phyloP scores from a whole-genome alignment of 225 moss, liverwort and hornwort genomes.

The Anthoceros angustus region DNA sequence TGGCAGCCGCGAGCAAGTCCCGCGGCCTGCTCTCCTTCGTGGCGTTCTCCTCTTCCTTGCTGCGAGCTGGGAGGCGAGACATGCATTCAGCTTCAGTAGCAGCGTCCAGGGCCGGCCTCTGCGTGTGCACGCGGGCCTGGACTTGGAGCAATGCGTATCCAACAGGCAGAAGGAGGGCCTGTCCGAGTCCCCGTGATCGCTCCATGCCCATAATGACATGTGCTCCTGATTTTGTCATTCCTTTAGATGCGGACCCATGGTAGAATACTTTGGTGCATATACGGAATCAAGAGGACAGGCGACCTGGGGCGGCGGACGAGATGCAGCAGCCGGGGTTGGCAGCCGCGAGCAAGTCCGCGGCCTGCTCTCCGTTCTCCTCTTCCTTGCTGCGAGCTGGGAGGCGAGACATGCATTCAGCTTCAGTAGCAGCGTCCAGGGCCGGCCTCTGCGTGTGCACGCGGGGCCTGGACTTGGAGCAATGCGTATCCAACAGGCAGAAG shows the following conservation, averaged over 20 bases:
- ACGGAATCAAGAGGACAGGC: too few species aligned
- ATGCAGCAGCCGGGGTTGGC: constrained; percentile 3
- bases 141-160: not conserved
- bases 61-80: not conserved
- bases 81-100: not conserved
- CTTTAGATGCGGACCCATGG: too few species aligned
- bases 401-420: not conserved
- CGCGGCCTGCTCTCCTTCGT: not conserved
- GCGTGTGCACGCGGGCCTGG: not conserved
- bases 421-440: not conserved
- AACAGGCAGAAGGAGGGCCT: not conserved
- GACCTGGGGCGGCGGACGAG: not conserved
- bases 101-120: not conserved
- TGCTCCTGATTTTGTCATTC: too few species aligned
- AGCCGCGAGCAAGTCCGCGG: not conserved
- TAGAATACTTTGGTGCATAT: too few species aligned
- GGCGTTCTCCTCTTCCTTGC: not conserved
- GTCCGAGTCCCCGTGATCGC: not conserved
- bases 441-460: not conserved
- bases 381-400: not conserved
- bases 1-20: not conserved
- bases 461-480: not conserved
- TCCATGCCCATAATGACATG: too few species aligned
- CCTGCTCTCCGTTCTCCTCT: not conserved
- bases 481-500: not conserved